Conservation (phyloP, 1,284 basidiomycete species). For the Phlebopus sp. region DNA sequence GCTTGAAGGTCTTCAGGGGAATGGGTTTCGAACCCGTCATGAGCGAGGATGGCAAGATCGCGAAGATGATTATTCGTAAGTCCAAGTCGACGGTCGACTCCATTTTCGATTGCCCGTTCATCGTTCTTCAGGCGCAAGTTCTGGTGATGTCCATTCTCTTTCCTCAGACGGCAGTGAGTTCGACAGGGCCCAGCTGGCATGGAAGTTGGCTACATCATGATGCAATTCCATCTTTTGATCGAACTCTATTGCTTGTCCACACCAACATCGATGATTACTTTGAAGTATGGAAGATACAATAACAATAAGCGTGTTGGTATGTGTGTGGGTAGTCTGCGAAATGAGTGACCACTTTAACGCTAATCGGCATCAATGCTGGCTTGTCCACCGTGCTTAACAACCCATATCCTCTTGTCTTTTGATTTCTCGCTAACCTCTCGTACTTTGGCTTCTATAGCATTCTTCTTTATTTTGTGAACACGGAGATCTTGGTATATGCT, state of each 20-base stretch:
- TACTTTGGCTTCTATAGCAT: conserved; percentile 76
- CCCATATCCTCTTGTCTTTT: conserved; percentile 67
- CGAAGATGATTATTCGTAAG: conserved; percentile 69
- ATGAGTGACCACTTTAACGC: not conserved
- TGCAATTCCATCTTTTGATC: no score
- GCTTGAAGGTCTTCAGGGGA: conserved; percentile 63
- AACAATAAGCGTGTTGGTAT: conserved; percentile 3
- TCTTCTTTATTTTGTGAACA: conserved; percentile 71
- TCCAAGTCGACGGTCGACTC: not conserved
- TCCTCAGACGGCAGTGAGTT: conserved; percentile 31
- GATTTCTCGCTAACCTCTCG: conserved; percentile 71
- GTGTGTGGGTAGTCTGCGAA: conserved; percentile 11
- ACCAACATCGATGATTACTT: not conserved
- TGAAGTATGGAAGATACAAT: conserved; percentile 11
- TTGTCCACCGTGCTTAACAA: conserved; percentile 49
- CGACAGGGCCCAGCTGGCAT: conserved; percentile 44
- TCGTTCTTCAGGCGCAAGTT: conserved; percentile 47
- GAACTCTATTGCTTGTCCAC: no score
- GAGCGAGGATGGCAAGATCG: conserved; percentile 46
- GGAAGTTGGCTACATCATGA: conserved; percentile 58
- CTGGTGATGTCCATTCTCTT: conserved; percentile 56
- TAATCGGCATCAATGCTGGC: conserved; percentile 21
- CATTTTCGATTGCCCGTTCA: not conserved
- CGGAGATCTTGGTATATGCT: conserved; percentile 67
- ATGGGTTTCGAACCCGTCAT: conserved; percentile 67